Conservation (phyloP, 1,284 basidiomycete genomes). For the Heliocybe sulcata region DNA sequence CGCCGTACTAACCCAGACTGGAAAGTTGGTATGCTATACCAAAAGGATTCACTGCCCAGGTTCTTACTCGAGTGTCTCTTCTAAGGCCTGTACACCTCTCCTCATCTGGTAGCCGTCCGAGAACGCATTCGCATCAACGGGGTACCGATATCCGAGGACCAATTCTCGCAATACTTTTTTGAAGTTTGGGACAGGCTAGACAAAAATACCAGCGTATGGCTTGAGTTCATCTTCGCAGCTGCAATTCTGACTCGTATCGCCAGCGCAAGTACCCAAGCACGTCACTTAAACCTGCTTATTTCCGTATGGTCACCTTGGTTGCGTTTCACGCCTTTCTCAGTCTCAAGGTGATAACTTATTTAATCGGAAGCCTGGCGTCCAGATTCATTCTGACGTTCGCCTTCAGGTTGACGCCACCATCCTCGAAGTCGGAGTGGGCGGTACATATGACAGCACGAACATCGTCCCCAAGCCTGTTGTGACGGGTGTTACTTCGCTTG, state of each 20-base stretch:
- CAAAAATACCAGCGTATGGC: conserved; percentile 51
- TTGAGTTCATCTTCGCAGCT: conserved; percentile 5
- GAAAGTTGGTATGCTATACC: conserved; percentile 54
- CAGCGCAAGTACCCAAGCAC: conserved; percentile 53
- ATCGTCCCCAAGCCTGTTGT: conserved; percentile 87
- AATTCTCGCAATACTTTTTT: conserved; percentile 92
- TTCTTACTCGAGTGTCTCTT: background rate
- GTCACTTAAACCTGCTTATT: conserved; percentile 83
- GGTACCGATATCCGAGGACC: conserved; percentile 78
- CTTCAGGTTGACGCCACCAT: conserved; percentile 75
- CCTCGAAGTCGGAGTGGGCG: conserved; percentile 96
- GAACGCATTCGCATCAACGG: conserved; percentile 96
- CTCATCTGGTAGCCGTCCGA: conserved; percentile 92
- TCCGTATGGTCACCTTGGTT: conserved; percentile 88
- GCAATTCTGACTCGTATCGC: conserved; percentile 1
- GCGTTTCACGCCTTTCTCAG: conserved; percentile 89
- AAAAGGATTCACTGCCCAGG: background rate
- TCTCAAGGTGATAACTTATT: conserved; percentile 53
- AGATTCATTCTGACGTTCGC: background rate
- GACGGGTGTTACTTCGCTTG: conserved; percentile 87
- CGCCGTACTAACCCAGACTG: conserved; percentile 55
- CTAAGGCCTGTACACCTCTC: conserved; percentile 90
- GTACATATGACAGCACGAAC: conserved; percentile 94
- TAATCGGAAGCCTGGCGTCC: background rate
- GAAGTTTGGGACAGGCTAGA: conserved; percentile 92